Evolutionary conservation across 805 yeast species (phyloP), one percentile per base, ranked within the genome.

Genomic region (Debaryomyces maramus): DNA sequence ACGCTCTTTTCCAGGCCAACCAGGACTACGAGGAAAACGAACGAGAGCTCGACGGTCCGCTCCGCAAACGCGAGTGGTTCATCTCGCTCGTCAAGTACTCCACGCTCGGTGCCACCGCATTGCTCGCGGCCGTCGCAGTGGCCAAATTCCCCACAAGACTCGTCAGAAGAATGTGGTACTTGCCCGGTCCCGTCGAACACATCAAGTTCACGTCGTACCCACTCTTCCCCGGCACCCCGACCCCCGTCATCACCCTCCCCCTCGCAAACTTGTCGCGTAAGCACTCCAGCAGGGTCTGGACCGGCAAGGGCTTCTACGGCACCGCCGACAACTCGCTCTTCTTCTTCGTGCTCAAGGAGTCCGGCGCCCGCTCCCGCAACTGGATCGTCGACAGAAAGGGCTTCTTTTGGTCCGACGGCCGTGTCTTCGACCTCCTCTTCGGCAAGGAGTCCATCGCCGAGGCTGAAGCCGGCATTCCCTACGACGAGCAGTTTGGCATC

Each of bases 361-460:
- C 67, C 16, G 74, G 75, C 15, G 40, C 44, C 10, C 50, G 47
- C n/a, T 46, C 48, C 3, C 55, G 50, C 18, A 88, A 86, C 17
- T 87, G 90, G 88, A 65, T 84, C 13, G 84, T 86, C 14, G 96
- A 88, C 56, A 72, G 96, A 48, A 82, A 80, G 51, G 96, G 95
- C 9, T 88, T 88, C 71, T 88, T 85, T 65, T 88, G 95, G 95
- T 90, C 93, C 23, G 95, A 88, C 60, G 96, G 95, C 11, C 72
- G 96, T 43, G 84, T 88, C 2, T 84, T 83, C 61, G 96, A 88
- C 58, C 75, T 79, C 38, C 52, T 88, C n/a, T 84, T 88, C 51
- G 93, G 95, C 16, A 83, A 85, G 54, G 93, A 86, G 55, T 63
- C 85, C 1, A 57, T 86, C n/a, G 83, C 81, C 13, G 83, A 77